Conservation (phyloP, 306 rosid genomes). For the Vigna radiata region DNA sequence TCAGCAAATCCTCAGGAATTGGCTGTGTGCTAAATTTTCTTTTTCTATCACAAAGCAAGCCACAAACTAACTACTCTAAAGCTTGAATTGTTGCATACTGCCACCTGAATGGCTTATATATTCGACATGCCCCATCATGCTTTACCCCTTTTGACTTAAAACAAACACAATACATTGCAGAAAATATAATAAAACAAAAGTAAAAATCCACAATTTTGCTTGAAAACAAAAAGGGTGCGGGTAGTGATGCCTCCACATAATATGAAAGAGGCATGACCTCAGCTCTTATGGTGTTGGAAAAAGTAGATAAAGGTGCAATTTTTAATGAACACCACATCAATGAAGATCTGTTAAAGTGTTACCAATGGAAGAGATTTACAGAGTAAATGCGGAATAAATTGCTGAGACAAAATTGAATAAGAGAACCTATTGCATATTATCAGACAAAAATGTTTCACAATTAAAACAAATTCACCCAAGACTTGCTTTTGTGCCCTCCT, state of each 20-base stretch:
- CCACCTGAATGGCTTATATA: neutral
- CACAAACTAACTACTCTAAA: neutral
- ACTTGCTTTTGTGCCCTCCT: too few species aligned
- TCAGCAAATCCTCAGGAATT: conserved; percentile 2
- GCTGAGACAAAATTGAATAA: too few species aligned
- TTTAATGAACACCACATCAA: neutral
- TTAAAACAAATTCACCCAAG: too few species aligned
- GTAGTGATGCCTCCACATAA: neutral
- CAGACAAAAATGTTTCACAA: too few species aligned
- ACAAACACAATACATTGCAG: neutral
- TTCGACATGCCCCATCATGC: neutral
- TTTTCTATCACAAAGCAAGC: neutral
- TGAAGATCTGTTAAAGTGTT: neutral
- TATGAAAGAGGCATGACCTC: neutral
- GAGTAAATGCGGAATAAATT: too few species aligned
- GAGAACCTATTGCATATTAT: too few species aligned
- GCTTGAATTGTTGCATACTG: neutral
- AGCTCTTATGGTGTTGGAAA: too few species aligned
- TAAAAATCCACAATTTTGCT: neutral
- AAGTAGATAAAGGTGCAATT: neutral
- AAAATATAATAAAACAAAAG: neutral
- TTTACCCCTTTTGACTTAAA: neutral
- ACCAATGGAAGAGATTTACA: too few species aligned
- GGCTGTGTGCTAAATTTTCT: neutral
- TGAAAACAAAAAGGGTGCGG: neutral